Conservation (phyloP, 2,329 filamentous ascomycete species). For the Parascedosporium putredinis region DNA sequence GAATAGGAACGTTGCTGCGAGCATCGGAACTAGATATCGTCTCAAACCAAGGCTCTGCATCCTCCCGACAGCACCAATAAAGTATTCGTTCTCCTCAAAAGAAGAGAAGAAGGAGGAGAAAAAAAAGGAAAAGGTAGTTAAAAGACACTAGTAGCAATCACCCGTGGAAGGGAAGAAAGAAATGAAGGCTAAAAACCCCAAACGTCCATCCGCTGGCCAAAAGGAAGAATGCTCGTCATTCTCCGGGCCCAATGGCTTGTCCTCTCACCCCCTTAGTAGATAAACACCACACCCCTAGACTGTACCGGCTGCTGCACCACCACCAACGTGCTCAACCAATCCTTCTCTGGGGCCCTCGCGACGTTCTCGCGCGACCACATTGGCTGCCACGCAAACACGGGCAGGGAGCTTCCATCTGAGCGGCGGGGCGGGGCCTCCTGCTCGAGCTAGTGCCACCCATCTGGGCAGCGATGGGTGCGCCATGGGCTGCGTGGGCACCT, state of each 20-base stretch:
- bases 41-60: too few species aligned
- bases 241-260: too few species aligned
- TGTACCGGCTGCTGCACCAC: neutral
- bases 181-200: neutral
- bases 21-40: too few species aligned
- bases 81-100: too few species aligned
- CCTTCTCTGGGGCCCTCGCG: neutral
- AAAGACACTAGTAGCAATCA: too few species aligned
- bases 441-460: neutral
- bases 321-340: neutral
- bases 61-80: too few species aligned
- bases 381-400: neutral
- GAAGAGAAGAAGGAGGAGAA: too few species aligned
- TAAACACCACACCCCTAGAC: constrained; percentile 4
- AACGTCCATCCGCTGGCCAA: neutral
- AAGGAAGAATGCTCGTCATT: too few species aligned
- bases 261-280: constrained; percentile 4
- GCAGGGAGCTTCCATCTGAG: neutral
- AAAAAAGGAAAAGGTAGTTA: too few species aligned
- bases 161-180: too few species aligned
- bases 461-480: neutral
- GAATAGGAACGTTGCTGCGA: too few species aligned
- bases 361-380: neutral
- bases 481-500: neutral
- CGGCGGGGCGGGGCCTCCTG: neutral